phyloP scores from a whole-genome alignment of 306 rosid genomes.

The Oxytropis ochrocephala region DNA sequence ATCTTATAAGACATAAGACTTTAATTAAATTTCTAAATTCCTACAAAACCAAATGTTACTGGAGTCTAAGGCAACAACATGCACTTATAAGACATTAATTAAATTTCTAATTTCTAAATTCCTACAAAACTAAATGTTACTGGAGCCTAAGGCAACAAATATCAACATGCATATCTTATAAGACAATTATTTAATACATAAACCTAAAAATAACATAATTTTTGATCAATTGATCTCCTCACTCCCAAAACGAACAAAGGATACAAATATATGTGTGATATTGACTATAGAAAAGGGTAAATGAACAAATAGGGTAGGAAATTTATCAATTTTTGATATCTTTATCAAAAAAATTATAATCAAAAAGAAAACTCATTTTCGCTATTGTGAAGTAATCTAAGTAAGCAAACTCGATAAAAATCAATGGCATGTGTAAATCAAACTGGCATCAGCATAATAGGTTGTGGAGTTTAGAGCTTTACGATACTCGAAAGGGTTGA shows the following conservation, averaged over 20 bases:
- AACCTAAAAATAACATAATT: not conserved
- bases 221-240: not conserved
- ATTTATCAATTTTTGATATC: not conserved
- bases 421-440: not conserved
- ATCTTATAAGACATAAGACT: too few relatives aligned
- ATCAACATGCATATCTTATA: not conserved
- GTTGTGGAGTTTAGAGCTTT: not conserved
- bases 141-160: too few relatives aligned
- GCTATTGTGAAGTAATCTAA: not conserved
- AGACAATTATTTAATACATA: not conserved
- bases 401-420: not conserved
- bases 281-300: not conserved
- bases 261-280: not conserved
- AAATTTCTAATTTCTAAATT: too few relatives aligned
- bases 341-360: not conserved
- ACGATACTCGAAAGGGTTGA: not conserved
- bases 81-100: too few relatives aligned
- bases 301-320: not conserved
- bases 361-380: not conserved
- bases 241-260: not conserved
- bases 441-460: not conserved
- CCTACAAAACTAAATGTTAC: too few relatives aligned
- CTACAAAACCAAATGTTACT: constrained; percentile 15
- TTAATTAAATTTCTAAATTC: constrained; percentile 22
- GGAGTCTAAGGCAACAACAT: not conserved